Evolutionary conservation across 768 basidiomycete genomes (phyloP), one percentile per base, ranked within the genome.

Genomic region (Plicaturopsis crispa): DNA sequence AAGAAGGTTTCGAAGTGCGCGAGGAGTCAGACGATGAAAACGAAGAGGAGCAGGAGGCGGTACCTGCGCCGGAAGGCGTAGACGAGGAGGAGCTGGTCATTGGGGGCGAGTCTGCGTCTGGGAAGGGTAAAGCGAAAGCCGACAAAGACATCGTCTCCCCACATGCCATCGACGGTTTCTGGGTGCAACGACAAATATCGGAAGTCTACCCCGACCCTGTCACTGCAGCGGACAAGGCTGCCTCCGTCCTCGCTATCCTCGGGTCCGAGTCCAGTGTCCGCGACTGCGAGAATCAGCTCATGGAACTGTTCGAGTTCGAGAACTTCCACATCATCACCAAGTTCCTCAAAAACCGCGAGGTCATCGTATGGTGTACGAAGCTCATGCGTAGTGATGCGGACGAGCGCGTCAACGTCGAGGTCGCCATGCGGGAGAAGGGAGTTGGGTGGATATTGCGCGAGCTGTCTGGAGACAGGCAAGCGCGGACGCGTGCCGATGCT

Each of bases 291-390:
- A 98, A 97, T 56, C 79, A 84, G 50, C 75, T 98, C 19, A 97
- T 97, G 82, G 94, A 97, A 39, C 69, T 98, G 7, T 96, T 97
- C 59, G 92, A 97, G 36, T 97, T 86, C 62, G 74, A 85, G 54
- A 81, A 81, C 55, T 94, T 92, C 70, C 81, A 90, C 40, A 76
- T 92, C 47, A 90, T 88, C 49, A 82, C 84, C 12, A 84, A 80
- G 43, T 84, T 98, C 53, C 75, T 94, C 55, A 91, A 92, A 62
- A 98, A 98, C 65, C 79, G 93, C 39, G 96, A 99, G 36, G 84
- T 90, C 41, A 70, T 98, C 35, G 91, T 97, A 0, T 99, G 96
- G 96, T 96, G 91, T 51, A 99, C 96, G 33, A 93, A 93, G 61
- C 74, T 97, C 35, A 86, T 90, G 61, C 78, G 94, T 18, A 84